These are phyloP conservation scores for Hydrangea macrophylla DNA, from an alignment of 148 eudicot species.

Conservation along the genomic window DNA sequence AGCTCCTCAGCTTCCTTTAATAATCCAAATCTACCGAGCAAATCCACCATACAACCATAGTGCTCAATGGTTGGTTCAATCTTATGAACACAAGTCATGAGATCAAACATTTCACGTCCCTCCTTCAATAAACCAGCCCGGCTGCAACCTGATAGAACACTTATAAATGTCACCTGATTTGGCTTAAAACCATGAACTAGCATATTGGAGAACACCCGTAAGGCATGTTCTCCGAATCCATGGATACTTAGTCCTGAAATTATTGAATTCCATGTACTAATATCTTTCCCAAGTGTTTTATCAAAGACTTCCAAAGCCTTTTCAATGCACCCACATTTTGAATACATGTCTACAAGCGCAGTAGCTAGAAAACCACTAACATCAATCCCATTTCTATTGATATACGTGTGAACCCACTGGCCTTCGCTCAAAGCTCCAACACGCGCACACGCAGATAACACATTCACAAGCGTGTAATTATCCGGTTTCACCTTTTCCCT, in stretches of 20 bases:
- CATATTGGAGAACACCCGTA: constrained; percentile 21
- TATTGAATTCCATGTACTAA: constrained; percentile 35
- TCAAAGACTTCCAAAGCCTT: constrained; percentile 26
- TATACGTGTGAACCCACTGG: constrained; percentile 29
- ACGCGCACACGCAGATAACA: constrained; percentile 30
- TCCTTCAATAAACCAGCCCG: constrained; percentile 28
- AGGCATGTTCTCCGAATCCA: constrained; percentile 20
- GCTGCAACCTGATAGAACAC: constrained; percentile 28
- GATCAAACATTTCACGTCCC: constrained; percentile 28
- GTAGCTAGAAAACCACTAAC: constrained; percentile 28
- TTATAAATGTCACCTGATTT: constrained; percentile 27
- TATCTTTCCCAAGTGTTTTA: constrained; percentile 15
- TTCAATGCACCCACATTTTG: constrained; percentile 32
- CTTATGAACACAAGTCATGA: constrained; percentile 16
- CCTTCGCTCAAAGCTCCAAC: constrained; percentile 33
- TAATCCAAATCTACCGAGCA: constrained; percentile 15
- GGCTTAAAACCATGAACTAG: constrained; percentile 20
- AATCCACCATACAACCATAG: constrained; percentile 26
- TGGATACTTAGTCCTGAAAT: constrained; percentile 22
- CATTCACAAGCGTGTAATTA: constrained; percentile 26
- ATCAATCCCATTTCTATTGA: constrained; percentile 17
- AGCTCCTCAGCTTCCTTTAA: constrained; percentile 19
- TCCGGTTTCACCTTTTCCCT: constrained; percentile 20
- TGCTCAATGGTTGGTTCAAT: constrained; percentile 26
- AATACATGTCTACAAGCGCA: constrained; percentile 41